Conservation (phyloP, 2,329 filamentous ascomycete species). For the Aureobasidium subglaciale region DNA sequence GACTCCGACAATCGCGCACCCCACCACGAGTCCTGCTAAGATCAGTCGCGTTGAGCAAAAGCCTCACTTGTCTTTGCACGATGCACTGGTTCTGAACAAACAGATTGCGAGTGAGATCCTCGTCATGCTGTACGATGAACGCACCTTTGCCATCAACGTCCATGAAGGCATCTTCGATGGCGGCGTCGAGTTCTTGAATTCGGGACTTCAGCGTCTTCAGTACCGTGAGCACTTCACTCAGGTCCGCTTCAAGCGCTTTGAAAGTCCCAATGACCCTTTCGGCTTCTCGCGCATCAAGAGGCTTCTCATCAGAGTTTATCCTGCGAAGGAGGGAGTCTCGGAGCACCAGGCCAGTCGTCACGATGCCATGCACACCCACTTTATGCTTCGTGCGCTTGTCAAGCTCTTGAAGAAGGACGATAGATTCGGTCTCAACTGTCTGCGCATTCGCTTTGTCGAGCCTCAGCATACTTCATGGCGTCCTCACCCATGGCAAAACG, state of each 20-base stretch:
- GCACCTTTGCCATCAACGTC: slow-evolving; percentile 9
- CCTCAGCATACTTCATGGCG: not conserved
- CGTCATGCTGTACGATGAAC: slow-evolving; percentile 23
- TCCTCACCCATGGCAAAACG: not conserved
- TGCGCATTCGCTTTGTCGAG: slow-evolving; percentile 22
- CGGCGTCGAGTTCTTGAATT: slow-evolving; percentile 27
- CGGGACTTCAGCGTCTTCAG: slow-evolving; percentile 26
- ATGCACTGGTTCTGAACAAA: slow-evolving; percentile 24
- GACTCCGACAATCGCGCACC: too few relatives aligned
- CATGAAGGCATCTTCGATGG: slow-evolving; percentile 22
- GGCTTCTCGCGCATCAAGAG: slow-evolving; percentile 26
- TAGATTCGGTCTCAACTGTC: slow-evolving; percentile 17
- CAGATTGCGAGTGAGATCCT: slow-evolving; percentile 20
- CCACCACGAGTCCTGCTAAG: too few relatives aligned
- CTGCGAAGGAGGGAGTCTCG: slow-evolving; percentile 10
- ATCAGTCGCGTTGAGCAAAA: not conserved
- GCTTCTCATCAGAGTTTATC: slow-evolving; percentile 23
- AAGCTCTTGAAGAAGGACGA: slow-evolving; percentile 22
- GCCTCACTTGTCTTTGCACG: not conserved
- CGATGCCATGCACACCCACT: slow-evolving; percentile 25
- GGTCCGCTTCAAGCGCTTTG: slow-evolving; percentile 24
- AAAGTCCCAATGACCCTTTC: slow-evolving; percentile 19
- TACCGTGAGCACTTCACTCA: slow-evolving; percentile 20
- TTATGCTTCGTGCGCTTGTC: slow-evolving; percentile 24
- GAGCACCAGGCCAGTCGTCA: slow-evolving; percentile 16